A percentile compares a stretch with the other conserved stretches of the same genome.
Evolutionary conservation across 129 eudicot genomes (phyloP).

Genomic region (carrot (Daucus carota)): DH1_v3.0 NC_030385.2:14909501-14910000

Average conservation of each 20-base stretch:
- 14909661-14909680: neutral
- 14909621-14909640: too few species aligned
- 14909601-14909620: too few species aligned
- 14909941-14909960: conserved; percentile 13
- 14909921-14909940: conserved; percentile 55
- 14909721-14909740: conserved; percentile 71
- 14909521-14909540: neutral
- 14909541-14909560: neutral
- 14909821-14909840: neutral
- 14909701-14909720: conserved; percentile 51
- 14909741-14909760: conserved; percentile 47
- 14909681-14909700: conserved; percentile 63
- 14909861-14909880: conserved; percentile 25
- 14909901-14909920: conserved; percentile 44
- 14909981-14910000: neutral
- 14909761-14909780: neutral
- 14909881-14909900: conserved; percentile 51
- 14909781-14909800: neutral
- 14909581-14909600: too few species aligned
- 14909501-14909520: conserved; percentile 60
- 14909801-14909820: neutral
- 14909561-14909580: too few species aligned
- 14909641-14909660: too few species aligned
- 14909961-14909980: neutral
- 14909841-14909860: neutral